Conservation (phyloP, 208 protist species). For the Naegleria fowleri region DNA sequence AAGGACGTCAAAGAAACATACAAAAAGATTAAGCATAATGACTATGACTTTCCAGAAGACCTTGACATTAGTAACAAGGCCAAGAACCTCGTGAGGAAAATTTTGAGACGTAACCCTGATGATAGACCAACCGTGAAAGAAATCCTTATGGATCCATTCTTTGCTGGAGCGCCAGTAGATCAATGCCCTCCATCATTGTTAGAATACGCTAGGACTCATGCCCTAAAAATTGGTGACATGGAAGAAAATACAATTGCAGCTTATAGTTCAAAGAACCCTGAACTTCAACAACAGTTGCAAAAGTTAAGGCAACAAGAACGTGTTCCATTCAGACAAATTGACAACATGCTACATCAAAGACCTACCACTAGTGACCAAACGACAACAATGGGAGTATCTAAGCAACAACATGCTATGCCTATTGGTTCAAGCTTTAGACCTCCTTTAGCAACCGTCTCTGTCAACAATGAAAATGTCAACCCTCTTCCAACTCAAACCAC, state of each 20-base stretch:
- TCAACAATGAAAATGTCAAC: background rate
- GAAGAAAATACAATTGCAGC: background rate
- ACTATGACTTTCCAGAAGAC: constrained; percentile 69
- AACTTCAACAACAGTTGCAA: background rate
- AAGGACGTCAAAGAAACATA: constrained; percentile 71
- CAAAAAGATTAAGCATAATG: constrained; percentile 57
- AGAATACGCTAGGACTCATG: constrained; percentile 4
- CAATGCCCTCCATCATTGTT: background rate
- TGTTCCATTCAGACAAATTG: background rate
- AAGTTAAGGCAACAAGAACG: background rate
- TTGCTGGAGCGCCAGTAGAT: constrained; percentile 22
- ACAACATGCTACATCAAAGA: background rate
- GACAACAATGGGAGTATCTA: background rate
- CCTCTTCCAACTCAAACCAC: background rate
- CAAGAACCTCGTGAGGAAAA: constrained; percentile 66
- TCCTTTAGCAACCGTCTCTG: background rate
- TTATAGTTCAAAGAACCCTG: background rate
- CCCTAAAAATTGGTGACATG: background rate
- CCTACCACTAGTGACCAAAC: background rate
- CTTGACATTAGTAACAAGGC: constrained; percentile 53
- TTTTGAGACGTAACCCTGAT: constrained; percentile 63
- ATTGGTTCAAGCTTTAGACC: background rate
- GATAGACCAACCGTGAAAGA: constrained; percentile 53
- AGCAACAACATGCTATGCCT: too few species aligned
- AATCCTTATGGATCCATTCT: constrained; percentile 57